phyloP scores from a whole-genome alignment of 257 asterid genomes.

The Solanum bukasovii region DNA sequence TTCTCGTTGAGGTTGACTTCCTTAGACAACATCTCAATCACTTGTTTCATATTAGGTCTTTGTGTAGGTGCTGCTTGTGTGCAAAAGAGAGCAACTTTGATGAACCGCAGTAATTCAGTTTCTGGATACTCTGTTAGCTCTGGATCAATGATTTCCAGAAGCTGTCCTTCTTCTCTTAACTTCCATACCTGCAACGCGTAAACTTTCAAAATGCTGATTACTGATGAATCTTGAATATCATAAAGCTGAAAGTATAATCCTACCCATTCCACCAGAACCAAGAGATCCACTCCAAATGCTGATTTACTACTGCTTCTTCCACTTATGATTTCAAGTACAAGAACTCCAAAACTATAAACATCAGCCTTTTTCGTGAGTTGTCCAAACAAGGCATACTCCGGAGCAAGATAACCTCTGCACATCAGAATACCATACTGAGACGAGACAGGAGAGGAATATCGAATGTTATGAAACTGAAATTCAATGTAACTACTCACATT shows the following conservation, averaged over 20 bases:
- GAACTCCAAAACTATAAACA: constrained; percentile 73
- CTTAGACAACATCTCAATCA: constrained; percentile 53
- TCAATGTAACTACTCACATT: constrained; percentile 46
- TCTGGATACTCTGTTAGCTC: constrained; percentile 36
- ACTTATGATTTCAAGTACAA: constrained; percentile 56
- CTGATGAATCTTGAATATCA: not conserved
- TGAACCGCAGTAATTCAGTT: constrained; percentile 41
- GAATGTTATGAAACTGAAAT: not conserved
- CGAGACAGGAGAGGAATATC: not conserved
- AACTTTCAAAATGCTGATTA: not conserved
- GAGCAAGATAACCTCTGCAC: constrained; percentile 74
- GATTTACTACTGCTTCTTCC: constrained; percentile 66
- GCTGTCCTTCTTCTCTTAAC: constrained; percentile 41
- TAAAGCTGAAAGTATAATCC: not conserved
- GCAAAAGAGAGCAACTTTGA: constrained; percentile 64
- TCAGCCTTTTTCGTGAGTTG: constrained; percentile 78
- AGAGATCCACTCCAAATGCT: constrained; percentile 50
- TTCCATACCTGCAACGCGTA: constrained; percentile 54
- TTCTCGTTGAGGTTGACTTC: constrained; percentile 52
- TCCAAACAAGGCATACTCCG: constrained; percentile 60
- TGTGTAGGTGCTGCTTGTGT: constrained; percentile 61
- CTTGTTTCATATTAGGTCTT: constrained; percentile 80
- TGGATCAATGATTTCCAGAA: constrained; percentile 56
- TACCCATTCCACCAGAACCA: constrained; percentile 76
- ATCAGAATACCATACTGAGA: not conserved